Evolutionary conservation across 2,329 filamentous ascomycete species (phyloP).

Genomic region (Exophiala xenobiotica): DNA sequence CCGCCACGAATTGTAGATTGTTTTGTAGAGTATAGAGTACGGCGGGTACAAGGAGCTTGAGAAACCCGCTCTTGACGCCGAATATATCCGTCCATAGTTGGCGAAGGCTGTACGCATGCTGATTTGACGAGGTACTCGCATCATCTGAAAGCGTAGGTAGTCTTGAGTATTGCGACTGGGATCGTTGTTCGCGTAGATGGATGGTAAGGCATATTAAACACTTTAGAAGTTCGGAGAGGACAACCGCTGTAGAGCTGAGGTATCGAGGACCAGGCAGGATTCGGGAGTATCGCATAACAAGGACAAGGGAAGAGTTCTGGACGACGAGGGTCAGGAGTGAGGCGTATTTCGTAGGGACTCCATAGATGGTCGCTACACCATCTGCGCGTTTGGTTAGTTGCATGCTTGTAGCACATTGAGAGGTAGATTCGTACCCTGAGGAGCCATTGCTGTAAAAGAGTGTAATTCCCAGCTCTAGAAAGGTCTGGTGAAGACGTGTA

Average conservation of each 20-base stretch:
- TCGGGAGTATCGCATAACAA: conserved; percentile 77
- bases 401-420: not conserved
- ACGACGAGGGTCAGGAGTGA: conserved; percentile 28
- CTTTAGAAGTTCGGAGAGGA: conserved; percentile 91
- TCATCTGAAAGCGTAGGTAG: conserved; percentile 17
- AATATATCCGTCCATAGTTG: conserved; percentile 81
- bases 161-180: conserved; percentile 10
- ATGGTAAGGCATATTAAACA: conserved; percentile 79
- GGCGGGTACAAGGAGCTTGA: conserved; percentile 85
- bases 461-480: too few relatives aligned
- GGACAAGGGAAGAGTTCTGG: conserved; percentile 28
- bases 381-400: conserved; percentile 6
- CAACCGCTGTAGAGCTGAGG: conserved; percentile 87
- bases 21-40: conserved; percentile 88
- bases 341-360: conserved; percentile 28
- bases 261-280: conserved; percentile 92
- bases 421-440: conserved; percentile 10
- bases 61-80: conserved; percentile 73
- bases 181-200: conserved; percentile 68
- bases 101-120: conserved; percentile 67
- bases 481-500: too few relatives aligned
- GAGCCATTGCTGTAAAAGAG: conserved; percentile 6
- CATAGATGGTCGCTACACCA: conserved; percentile 21
- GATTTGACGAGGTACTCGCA: conserved; percentile 32
- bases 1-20: conserved; percentile 83